These are phyloP conservation scores for Scalesia atractyloides DNA, from an alignment of 129 eudicot species.

Conservation along the genomic window DNA sequence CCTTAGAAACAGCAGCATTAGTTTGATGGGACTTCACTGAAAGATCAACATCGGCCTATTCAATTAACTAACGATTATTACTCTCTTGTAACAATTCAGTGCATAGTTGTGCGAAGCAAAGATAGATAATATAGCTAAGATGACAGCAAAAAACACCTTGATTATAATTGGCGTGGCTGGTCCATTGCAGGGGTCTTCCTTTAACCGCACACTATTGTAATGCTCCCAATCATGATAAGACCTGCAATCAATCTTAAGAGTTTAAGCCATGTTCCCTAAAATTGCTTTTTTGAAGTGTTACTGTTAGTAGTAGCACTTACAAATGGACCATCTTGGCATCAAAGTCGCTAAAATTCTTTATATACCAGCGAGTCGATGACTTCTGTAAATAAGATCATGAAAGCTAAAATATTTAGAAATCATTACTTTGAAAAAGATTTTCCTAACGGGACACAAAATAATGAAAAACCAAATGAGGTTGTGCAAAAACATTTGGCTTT, in stretches of 20 bases:
- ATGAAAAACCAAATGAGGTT: slow-evolving; percentile 8
- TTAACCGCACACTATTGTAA: slow-evolving; percentile 74
- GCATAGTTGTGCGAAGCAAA: slow-evolving; percentile 6
- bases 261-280: not conserved
- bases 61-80: slow-evolving; percentile 42
- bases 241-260: slow-evolving; percentile 42
- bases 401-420: slow-evolving; percentile 15
- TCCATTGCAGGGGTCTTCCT: slow-evolving; percentile 81
- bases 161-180: slow-evolving; percentile 74
- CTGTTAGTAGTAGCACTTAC: slow-evolving; percentile 50
- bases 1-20: slow-evolving; percentile 46
- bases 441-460: not conserved
- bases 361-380: slow-evolving; percentile 91
- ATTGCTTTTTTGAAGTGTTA: not conserved
- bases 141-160: slow-evolving; percentile 49
- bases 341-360: slow-evolving; percentile 66
- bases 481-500: not conserved
- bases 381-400: slow-evolving; percentile 46
- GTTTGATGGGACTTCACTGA: slow-evolving; percentile 65
- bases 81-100: slow-evolving; percentile 28
- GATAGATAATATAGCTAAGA: slow-evolving; percentile 12
- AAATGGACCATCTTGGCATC: slow-evolving; percentile 78
- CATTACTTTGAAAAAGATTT: not conserved
- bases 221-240: slow-evolving; percentile 96
- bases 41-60: slow-evolving; percentile 88